phyloP scores from a whole-genome alignment of 805 yeast genomes.

The Yarrowia deformans region DNA sequence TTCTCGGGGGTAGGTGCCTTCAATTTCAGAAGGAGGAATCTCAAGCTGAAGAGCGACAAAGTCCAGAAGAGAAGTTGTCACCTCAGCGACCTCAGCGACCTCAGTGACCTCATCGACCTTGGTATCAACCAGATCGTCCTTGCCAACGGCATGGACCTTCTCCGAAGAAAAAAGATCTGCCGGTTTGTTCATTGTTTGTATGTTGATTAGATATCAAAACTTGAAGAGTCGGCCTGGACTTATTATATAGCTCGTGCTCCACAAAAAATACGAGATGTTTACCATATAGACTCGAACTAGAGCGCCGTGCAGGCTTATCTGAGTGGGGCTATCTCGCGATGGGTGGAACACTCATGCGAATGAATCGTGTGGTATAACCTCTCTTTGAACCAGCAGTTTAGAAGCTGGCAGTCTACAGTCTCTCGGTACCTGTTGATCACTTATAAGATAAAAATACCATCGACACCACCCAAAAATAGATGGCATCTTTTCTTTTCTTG shows the following conservation, averaged over 20 bases:
- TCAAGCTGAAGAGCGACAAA: slow-evolving; percentile 21
- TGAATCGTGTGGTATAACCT: no score
- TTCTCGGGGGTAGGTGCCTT: slow-evolving; percentile 38
- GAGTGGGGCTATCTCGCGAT: slow-evolving; percentile 1
- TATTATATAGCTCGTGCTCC: slow-evolving; percentile 1
- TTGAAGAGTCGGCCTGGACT: background rate
- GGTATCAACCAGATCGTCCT: slow-evolving; percentile 4
- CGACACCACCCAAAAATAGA: no score
- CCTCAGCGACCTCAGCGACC: slow-evolving; percentile 29
- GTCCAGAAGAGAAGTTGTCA: slow-evolving; percentile 6
- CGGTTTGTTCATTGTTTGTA: slow-evolving; percentile 11
- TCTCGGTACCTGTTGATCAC: no score
- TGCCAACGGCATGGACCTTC: slow-evolving; percentile 16
- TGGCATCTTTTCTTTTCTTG: no score
- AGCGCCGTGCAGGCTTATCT: slow-evolving; percentile 19
- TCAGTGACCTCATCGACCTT: background rate
- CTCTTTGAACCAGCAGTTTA: no score
- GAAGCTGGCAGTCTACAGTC: no score
- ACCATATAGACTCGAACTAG: slow-evolving; percentile 4
- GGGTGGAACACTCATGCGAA: background rate
- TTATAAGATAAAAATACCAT: no score
- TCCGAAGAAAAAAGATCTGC: slow-evolving; percentile 26
- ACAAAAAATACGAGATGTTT: slow-evolving; percentile 4
- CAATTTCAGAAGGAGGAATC: slow-evolving; percentile 15
- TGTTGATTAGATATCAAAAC: background rate